Base-by-base conservation (phyloP, 129 eudicot species). In the Erigeron canadensis region DNA sequence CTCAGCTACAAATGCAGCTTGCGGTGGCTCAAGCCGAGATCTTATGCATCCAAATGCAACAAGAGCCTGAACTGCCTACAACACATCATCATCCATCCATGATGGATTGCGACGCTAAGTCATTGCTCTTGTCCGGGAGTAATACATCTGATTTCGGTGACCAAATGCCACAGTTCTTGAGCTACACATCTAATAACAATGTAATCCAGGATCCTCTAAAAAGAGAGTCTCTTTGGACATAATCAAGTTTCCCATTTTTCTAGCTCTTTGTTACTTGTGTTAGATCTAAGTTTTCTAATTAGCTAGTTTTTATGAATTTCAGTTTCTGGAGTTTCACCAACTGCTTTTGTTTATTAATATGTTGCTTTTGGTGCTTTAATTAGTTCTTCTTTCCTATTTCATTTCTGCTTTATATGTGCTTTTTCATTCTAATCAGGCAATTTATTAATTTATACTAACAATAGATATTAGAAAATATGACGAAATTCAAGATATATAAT, bases 1-100 rank as follows among this genome's bases (percentile, higher is more conserved):
- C 95, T 0, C 95, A 94, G 78, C 79, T 94, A 18, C 95, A 94
- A 77, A 94, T 87, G 98, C 98, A 94, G 62, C 83, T 94, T 9
- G 96, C 98, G 4, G 89, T 94, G 2, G 98, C 98, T 69, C 98
- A 94, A 79, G 96, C 98, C 7, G 98, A 94, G 86, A 94, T 94
- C 48, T 63, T 87, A 10, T 89, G 96, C 87, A 83, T 89, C 53
- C 96, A 92, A 82, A 94, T 94, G 98, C 98, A 94, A 62, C 96
- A 88, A 6, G 82, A 83, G 64, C 74, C 79, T 11, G 79, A 75
- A 9, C 28, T 73, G 43, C 67, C 79, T 10, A 71, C 81, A 1
- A 60, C 65, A 10, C 45, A 61, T 38, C 45, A 61, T 38, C 81
- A 70, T 70, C 84, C 60, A 21, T 44, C 72, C 37, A 77, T 63